Evolutionary conservation across 2,329 filamentous ascomycete species (phyloP).

Genomic region (Magnaporthales sp.): DNA sequence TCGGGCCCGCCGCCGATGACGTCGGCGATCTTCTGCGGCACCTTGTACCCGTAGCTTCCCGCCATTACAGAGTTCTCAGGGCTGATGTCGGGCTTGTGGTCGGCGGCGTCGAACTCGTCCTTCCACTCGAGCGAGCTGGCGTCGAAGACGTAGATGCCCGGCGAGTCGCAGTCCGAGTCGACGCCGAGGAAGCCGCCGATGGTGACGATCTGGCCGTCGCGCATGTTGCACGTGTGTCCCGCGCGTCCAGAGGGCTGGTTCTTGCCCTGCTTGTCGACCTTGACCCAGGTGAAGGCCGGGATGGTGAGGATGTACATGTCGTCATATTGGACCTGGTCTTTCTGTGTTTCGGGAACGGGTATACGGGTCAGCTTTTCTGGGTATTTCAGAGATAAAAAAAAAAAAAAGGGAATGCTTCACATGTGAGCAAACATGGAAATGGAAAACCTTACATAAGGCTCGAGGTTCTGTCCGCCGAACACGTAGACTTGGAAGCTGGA

Average conservation of each 20-base stretch:
- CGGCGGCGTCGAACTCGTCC: slow-evolving; percentile 50
- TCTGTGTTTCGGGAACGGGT: slow-evolving; percentile 17
- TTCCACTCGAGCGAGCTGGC: slow-evolving; percentile 56
- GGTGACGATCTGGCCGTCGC: slow-evolving; percentile 62
- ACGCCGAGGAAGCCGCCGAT: slow-evolving; percentile 60
- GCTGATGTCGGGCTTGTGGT: slow-evolving; percentile 34
- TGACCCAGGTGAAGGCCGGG: slow-evolving; percentile 65
- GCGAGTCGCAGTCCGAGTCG: slow-evolving; percentile 53
- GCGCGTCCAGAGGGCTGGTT: slow-evolving; percentile 50
- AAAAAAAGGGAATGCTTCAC: background rate
- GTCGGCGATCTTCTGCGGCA: slow-evolving; percentile 53
- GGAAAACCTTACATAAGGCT: slow-evolving; percentile 42
- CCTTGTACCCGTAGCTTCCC: slow-evolving; percentile 55
- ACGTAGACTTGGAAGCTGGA: slow-evolving; percentile 72
- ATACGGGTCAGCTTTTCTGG: background rate
- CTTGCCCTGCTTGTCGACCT: slow-evolving; percentile 46
- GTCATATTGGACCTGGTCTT: slow-evolving; percentile 48
- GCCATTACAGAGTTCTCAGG: slow-evolving; percentile 43
- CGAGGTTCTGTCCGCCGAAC: slow-evolving; percentile 67
- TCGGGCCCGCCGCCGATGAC: slow-evolving; percentile 22
- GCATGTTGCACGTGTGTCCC: slow-evolving; percentile 59
- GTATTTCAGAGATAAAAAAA: too few species aligned
- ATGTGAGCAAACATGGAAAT: background rate
- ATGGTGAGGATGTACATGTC: slow-evolving; percentile 70
- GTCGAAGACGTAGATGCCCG: slow-evolving; percentile 67